These are phyloP conservation scores for Eucommia ulmoides DNA, from an alignment of 257 asterid genomes.

Conservation along the genomic window DNA sequence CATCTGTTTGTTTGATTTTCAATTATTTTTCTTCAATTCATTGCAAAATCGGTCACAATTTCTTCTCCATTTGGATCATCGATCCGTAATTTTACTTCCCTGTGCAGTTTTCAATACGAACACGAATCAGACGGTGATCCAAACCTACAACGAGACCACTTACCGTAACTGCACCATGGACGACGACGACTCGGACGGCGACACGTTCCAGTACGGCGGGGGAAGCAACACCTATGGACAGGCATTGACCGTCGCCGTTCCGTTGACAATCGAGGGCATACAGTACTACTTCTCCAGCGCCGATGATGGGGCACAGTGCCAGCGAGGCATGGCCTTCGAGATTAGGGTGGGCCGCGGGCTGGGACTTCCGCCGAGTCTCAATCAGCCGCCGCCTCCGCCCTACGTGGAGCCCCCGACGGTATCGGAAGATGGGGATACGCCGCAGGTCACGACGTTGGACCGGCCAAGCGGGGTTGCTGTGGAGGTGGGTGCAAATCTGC, in stretches of 20 bases:
- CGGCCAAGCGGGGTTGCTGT: slow-evolving; percentile 18
- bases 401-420: slow-evolving; percentile 56
- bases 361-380: slow-evolving; percentile 88
- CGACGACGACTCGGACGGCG: slow-evolving; percentile 48
- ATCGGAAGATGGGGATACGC: slow-evolving; percentile 22
- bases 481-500: slow-evolving; percentile 18
- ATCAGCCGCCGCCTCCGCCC: slow-evolving; percentile 78
- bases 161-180: slow-evolving; percentile 48
- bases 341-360: slow-evolving; percentile 55
- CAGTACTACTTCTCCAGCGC: slow-evolving; percentile 79
- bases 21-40: too few species aligned
- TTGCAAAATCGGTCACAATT: not conserved
- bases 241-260: slow-evolving; percentile 24
- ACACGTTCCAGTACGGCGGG: slow-evolving; percentile 45
- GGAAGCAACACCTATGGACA: slow-evolving; percentile 32
- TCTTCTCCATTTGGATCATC: not conserved
- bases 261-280: slow-evolving; percentile 34
- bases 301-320: slow-evolving; percentile 62
- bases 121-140: slow-evolving; percentile 76
- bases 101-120: slow-evolving; percentile 70
- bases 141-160: slow-evolving; percentile 67
- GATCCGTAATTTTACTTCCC: not conserved
- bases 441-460: slow-evolving; percentile 25
- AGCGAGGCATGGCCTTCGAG: slow-evolving; percentile 55
- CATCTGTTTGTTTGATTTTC: too few species aligned